These are phyloP conservation scores for Termitomyces titanicus DNA, from an alignment of 768 basidiomycete species.

Conservation along the genomic window DNA sequence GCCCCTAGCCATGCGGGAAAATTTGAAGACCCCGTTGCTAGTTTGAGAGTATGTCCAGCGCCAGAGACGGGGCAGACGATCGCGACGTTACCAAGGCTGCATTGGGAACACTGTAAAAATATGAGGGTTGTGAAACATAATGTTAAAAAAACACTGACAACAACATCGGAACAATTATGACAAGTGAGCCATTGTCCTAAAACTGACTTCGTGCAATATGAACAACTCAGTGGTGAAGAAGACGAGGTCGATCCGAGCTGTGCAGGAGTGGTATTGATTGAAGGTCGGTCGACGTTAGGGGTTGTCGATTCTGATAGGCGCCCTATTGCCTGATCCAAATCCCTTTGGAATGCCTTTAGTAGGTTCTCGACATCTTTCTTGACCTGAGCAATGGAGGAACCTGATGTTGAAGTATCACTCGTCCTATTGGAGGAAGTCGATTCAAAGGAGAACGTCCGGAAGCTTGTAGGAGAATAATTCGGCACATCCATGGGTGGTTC, in stretches of 20 bases:
- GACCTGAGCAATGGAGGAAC: slow-evolving; percentile 43
- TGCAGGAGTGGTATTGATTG: not conserved
- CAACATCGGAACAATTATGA: not conserved
- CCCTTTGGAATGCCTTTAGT: slow-evolving; percentile 47
- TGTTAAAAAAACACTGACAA: not conserved
- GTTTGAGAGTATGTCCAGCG: not conserved
- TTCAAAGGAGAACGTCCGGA: not conserved
- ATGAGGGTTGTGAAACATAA: not conserved
- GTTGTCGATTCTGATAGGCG: not conserved
- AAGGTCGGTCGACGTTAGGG: not conserved
- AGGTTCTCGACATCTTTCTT: slow-evolving; percentile 47
- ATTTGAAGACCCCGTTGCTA: not conserved
- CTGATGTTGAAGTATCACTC: slow-evolving; percentile 19
- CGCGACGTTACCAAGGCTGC: not conserved
- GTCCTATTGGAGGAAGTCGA: slow-evolving; percentile 4
- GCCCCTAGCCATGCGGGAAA: not conserved
- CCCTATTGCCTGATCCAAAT: slow-evolving; percentile 45
- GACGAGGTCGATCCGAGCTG: not conserved
- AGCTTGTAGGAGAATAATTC: not conserved
- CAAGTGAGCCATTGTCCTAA: not conserved
- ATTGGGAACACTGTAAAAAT: not conserved
- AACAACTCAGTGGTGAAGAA: not conserved
- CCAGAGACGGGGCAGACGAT: not conserved
- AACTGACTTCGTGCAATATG: not conserved
- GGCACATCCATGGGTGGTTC: not conserved